Conservation (phyloP, 305 asterid species). For the Fraxinus paxiana region DNA sequence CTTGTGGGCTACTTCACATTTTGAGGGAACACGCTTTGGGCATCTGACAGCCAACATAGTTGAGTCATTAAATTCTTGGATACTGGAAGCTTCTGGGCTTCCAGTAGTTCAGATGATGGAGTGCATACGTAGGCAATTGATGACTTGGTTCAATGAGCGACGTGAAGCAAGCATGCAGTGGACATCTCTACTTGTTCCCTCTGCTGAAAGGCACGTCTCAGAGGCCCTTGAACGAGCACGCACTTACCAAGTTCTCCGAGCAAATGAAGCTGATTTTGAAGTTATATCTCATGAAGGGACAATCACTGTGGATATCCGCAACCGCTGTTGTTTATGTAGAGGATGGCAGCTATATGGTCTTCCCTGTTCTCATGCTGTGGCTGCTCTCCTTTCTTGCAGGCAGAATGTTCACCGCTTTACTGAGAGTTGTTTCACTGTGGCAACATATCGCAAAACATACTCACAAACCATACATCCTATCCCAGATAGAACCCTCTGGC, state of each 20-base stretch:
- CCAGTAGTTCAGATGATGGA: slow-evolving; percentile 79
- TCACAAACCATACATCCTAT: slow-evolving; percentile 65
- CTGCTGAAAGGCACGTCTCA: slow-evolving; percentile 54
- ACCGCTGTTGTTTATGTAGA: slow-evolving; percentile 47
- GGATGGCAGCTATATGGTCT: slow-evolving; percentile 66
- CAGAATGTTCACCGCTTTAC: slow-evolving; percentile 64
- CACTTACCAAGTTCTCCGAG: slow-evolving; percentile 51
- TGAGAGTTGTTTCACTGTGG: slow-evolving; percentile 64
- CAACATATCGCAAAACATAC: slow-evolving; percentile 52
- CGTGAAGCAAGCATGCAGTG: slow-evolving; percentile 65
- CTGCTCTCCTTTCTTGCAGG: slow-evolving; percentile 65
- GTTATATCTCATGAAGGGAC: slow-evolving; percentile 60
- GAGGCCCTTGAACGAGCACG: slow-evolving; percentile 60
- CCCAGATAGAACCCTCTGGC: slow-evolving; percentile 60
- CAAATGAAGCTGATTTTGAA: slow-evolving; percentile 60
- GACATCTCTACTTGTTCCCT: slow-evolving; percentile 58
- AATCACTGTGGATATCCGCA: slow-evolving; percentile 47
- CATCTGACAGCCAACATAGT: slow-evolving; percentile 50
- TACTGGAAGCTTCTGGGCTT: slow-evolving; percentile 62
- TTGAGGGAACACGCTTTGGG: slow-evolving; percentile 58
- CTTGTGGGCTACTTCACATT: slow-evolving; percentile 56
- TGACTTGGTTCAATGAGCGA: slow-evolving; percentile 71
- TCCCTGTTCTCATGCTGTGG: slow-evolving; percentile 71
- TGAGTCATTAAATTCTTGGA: slow-evolving; percentile 52
- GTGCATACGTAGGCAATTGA: slow-evolving; percentile 58